Evolutionary conservation across 2,329 filamentous ascomycete genomes (phyloP).

Genomic region (Xylaria multiplex): DNA sequence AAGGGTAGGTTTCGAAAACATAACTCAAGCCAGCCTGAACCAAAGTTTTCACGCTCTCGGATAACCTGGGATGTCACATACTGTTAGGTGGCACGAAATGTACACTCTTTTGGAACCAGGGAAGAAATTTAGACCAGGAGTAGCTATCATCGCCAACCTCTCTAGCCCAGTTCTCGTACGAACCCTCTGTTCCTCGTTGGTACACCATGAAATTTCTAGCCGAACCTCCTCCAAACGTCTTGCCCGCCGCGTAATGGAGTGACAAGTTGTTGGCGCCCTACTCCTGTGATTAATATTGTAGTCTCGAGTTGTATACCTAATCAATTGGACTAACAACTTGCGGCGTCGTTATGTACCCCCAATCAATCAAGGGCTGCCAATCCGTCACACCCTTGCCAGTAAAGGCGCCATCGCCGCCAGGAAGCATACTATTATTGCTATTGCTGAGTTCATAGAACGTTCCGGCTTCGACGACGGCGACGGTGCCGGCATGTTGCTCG

Average conservation of each 20-base stretch:
- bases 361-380: constrained; percentile 43
- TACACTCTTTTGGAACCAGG: constrained; percentile 43
- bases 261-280: constrained; percentile 37
- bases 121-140: constrained; percentile 42
- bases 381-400: constrained; percentile 35
- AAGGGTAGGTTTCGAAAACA: not conserved
- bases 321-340: constrained; percentile 37
- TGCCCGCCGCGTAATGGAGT: constrained; percentile 47
- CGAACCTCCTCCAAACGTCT: constrained; percentile 47
- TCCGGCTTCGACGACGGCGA: constrained; percentile 55
- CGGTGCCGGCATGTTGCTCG: constrained; percentile 49
- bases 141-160: constrained; percentile 43
- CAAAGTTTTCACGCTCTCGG: not conserved
- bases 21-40: not conserved
- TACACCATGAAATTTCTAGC: constrained; percentile 49
- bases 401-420: constrained; percentile 42
- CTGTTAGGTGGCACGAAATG: constrained; percentile 42
- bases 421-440: constrained; percentile 40
- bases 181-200: constrained; percentile 43
- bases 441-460: constrained; percentile 49
- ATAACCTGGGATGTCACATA: not conserved
- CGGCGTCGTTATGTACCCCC: constrained; percentile 46
- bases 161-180: constrained; percentile 43
- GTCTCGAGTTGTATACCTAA: not conserved
- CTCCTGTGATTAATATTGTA: constrained; percentile 6